Evolutionary conservation across 371 early-diverging fungal species (phyloP), one percentile per base, ranked within the genome.

Genomic region (Dichotomocladium elegans): DNA sequence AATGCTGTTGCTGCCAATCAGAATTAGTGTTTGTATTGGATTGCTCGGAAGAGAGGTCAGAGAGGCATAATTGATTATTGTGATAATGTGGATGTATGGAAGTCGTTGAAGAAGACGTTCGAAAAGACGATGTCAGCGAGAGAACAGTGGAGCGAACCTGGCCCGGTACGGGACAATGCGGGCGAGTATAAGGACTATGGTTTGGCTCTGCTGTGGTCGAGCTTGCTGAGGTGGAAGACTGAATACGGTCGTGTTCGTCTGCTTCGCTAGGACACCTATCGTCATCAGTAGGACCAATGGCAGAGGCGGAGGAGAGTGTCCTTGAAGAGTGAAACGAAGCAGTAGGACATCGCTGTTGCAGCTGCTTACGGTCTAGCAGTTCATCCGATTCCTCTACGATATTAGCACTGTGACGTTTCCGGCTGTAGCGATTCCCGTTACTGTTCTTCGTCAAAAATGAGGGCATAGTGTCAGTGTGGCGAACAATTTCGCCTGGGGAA

Each of bases 341-440:
- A 5, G 30, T 43, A 4, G n/a, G n/a, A n/a, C n/a, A n/a, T n/a
- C n/a, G 29, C 31, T 43, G 53, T 24, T 3, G 28, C 14, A 11
- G 29, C 11, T 24, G 25, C 31, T 37, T 25, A 7, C 14, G 14
- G 42, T 41, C 25, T 3, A n/a, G 14, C 29, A 17, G 14, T 35
- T 34, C 26, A 17, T 37, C 25, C 22, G 35, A 22, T 25, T 10
- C 27, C 31, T 19, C 28, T 31, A 11, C 19, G 37, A 37, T 21
- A 37, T 37, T 37, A 9, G 65, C 66, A 50, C 66, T 66, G 19
- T 65, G 66, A 21, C 72, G 58, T 44, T 72, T 68, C 6, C 66
- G 54, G 11, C 53, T 30, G 9, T 50, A 42, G 10, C 12, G 46
- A 28, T 51, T 37, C n/a, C n/a, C n/a, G n/a, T n/a, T n/a, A n/a